A percentile compares a stretch with the other conserved stretches of the same genome.
Evolutionary conservation across 2,329 filamentous ascomycete species (phyloP).

Genomic region (Tolypocladium nubicola): DNA sequence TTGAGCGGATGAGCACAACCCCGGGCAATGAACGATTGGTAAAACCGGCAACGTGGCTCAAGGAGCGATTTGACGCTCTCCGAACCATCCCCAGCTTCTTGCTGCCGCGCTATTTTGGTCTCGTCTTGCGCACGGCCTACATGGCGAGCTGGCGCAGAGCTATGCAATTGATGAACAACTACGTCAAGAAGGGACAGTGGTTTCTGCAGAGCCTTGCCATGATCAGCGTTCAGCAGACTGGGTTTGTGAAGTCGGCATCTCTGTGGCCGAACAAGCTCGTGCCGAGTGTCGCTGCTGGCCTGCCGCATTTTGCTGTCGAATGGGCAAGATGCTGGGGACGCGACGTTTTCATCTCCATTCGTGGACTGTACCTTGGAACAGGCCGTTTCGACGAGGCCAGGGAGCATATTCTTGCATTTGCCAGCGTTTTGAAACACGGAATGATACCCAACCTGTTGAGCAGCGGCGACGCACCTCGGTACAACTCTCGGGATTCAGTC

Average conservation of each 20-base stretch:
- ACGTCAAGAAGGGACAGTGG: conserved; percentile 70
- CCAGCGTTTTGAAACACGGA: conserved; percentile 91
- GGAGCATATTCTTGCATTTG: conserved; percentile 91
- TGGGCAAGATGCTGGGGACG: conserved; percentile 98
- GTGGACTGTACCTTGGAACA: conserved; percentile 84
- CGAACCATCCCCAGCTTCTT: conserved; percentile 79
- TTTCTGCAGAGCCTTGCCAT: conserved; percentile 84
- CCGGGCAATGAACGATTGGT: conserved; percentile 51
- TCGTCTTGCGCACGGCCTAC: conserved; percentile 82
- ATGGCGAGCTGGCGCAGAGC: conserved; percentile 69
- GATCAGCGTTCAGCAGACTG: conserved; percentile 86
- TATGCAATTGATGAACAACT: conserved; percentile 67
- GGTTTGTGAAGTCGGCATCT: conserved; percentile 80
- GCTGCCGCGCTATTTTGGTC: conserved; percentile 83
- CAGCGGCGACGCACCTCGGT: conserved; percentile 75
- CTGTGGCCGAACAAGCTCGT: conserved; percentile 79
- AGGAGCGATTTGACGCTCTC: conserved; percentile 76
- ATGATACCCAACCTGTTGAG: conserved; percentile 95
- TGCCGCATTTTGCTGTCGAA: conserved; percentile 86
- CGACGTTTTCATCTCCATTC: conserved; percentile 91
- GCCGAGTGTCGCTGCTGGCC: conserved; percentile 78
- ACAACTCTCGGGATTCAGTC: conserved; percentile 91
- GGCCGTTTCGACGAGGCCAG: conserved; percentile 80
- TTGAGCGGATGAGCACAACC: conserved; percentile 60
- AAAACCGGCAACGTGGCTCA: conserved; percentile 66